phyloP scores from a whole-genome alignment of 495 filamentous ascomycete genomes.

The Pseudoneurospora amorphoporcata region DNA sequence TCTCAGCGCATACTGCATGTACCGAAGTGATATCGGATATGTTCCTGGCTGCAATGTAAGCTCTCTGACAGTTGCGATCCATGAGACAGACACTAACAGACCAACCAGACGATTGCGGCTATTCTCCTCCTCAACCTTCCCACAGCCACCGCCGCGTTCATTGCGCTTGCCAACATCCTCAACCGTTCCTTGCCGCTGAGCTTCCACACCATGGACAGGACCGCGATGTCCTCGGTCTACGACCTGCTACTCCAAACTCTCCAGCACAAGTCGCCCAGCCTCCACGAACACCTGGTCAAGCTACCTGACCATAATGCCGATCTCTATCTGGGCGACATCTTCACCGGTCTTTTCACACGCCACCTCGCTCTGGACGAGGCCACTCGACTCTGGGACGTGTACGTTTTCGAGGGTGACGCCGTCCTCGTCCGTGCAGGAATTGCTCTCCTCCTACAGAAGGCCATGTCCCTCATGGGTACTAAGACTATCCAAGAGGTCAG shows the following conservation, averaged over 20 bases:
- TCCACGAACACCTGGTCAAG: slow-evolving; percentile 56
- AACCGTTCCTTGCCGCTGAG: slow-evolving; percentile 83
- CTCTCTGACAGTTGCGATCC: background rate
- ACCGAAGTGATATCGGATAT: slow-evolving; percentile 88
- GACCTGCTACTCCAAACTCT: slow-evolving; percentile 61
- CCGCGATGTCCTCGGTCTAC: slow-evolving; percentile 63
- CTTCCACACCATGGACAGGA: slow-evolving; percentile 70
- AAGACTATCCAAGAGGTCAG: slow-evolving; percentile 23
- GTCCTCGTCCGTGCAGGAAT: slow-evolving; percentile 71
- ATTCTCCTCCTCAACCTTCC: slow-evolving; percentile 79
- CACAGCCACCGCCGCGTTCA: slow-evolving; percentile 61
- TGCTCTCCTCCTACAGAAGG: slow-evolving; percentile 48
- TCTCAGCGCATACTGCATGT: slow-evolving; percentile 83
- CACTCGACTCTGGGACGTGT: slow-evolving; percentile 83
- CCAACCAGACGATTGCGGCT: slow-evolving; percentile 61
- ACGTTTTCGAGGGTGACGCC: slow-evolving; percentile 85
- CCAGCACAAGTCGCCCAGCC: slow-evolving; percentile 55
- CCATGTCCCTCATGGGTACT: slow-evolving; percentile 31
- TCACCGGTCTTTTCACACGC: slow-evolving; percentile 44
- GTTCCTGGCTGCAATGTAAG: slow-evolving; percentile 74
- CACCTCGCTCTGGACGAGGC: slow-evolving; percentile 57
- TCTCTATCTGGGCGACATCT: slow-evolving; percentile 40
- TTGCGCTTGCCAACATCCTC: slow-evolving; percentile 74
- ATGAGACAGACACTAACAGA: slow-evolving; percentile 11
- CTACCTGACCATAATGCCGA: slow-evolving; percentile 34